Base-by-base conservation (phyloP, 306 rosid genomes). In the Cicer bijugum region DNA sequence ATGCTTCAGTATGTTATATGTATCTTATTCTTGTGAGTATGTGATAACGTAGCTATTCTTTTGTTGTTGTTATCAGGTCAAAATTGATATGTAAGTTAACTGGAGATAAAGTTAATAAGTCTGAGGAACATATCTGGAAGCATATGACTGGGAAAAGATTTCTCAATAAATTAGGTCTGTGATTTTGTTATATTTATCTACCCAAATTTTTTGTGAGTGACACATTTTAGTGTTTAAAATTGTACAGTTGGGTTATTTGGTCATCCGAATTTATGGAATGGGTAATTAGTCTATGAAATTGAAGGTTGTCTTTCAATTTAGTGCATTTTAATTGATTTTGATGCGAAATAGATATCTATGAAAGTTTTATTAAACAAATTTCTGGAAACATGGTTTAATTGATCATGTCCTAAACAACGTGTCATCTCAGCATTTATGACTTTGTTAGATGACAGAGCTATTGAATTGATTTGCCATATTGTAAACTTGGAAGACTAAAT, bases 91-190 rank as follows among this genome's bases (percentile, higher is more conserved):
- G 98, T 83, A 91, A 89, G 76, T 75, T 94, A 14, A 94, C 98
- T 5, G 97, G 94, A 23, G 89, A 88, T 57, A 88, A 88, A 0
- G 82, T 94, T 61, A 94, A 94, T 80, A 94, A 94, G 89, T 76
- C 97, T 5, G 98, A 94, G 81, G 97, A 94, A 64, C 98, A 94
- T 78, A 88, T 94, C 75, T 94, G 98, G 98, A 94, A 94, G 89
- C 97, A 94, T 84, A 86, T 94, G 71, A 91, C 71, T 57, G 98
- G 98, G 12, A 94, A 82, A 78, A 87, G 95, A 8, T 94, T 94
- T 81, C 96, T 94, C 80, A 94, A 88, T 76, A 91, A 89, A 78
- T 84, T 94, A 78, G 98, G 98, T 94, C 61, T 43, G 90, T 85
- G 17, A 53, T 76, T n/a, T 1, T 8, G 2, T 39, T 65, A 15